These are phyloP conservation scores for Petasospora fabianii DNA, from an alignment of 1,139 yeast species.

Conservation along the genomic window DNA sequence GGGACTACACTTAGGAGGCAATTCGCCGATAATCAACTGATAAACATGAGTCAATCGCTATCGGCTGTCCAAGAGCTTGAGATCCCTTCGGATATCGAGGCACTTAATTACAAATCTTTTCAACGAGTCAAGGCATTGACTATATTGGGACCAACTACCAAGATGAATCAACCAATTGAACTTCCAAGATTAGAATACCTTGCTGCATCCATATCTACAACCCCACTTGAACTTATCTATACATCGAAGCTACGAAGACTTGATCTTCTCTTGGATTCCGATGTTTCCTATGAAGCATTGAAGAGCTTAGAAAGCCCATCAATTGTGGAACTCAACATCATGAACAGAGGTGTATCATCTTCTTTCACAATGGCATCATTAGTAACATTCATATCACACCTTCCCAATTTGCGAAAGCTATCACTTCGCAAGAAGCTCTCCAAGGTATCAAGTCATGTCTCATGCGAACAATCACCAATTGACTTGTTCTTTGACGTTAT, in stretches of 20 bases:
- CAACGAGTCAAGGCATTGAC: slow-evolving; percentile 14
- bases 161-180: background rate
- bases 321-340: slow-evolving; percentile 15
- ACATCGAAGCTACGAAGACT: slow-evolving; percentile 10
- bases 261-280: slow-evolving; percentile 17
- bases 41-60: background rate
- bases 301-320: background rate
- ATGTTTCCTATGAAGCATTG: background rate
- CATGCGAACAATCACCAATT: background rate
- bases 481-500: slow-evolving; percentile 5
- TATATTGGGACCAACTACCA: slow-evolving; percentile 11
- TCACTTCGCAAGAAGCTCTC: slow-evolving; percentile 8
- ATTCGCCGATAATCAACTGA: background rate
- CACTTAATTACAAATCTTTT: background rate
- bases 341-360: slow-evolving; percentile 8
- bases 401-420: slow-evolving; percentile 6
- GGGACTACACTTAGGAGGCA: background rate
- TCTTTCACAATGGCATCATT: slow-evolving; percentile 6
- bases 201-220: slow-evolving; percentile 2
- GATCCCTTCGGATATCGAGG: slow-evolving; percentile 7
- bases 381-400: slow-evolving; percentile 1
- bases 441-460: background rate
- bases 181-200: slow-evolving; percentile 3
- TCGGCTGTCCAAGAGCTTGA: slow-evolving; percentile 13
- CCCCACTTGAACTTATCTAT: background rate